Conservation (phyloP, 2,329 filamentous ascomycete species). For the Penicillium sp. region DNA sequence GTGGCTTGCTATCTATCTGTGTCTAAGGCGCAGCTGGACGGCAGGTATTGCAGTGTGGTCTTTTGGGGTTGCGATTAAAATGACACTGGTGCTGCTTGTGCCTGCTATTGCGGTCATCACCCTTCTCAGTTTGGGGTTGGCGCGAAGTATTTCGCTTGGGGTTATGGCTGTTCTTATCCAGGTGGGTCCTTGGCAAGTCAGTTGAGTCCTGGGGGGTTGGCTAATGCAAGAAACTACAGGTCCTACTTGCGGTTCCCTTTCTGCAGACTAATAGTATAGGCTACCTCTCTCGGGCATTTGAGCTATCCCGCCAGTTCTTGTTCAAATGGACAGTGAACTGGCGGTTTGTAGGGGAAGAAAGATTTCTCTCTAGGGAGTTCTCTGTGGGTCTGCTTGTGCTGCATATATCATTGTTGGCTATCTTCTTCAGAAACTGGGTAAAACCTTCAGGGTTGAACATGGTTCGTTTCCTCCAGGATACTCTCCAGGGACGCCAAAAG, state of each 20-base stretch:
- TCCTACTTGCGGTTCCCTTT: slow-evolving; percentile 65
- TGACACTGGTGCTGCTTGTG: slow-evolving; percentile 79
- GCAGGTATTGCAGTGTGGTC: slow-evolving; percentile 70
- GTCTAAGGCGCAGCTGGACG: slow-evolving; percentile 73
- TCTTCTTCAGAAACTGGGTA: slow-evolving; percentile 71
- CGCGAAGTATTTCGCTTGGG: slow-evolving; percentile 64
- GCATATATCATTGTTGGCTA: slow-evolving; percentile 63
- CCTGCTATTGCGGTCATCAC: slow-evolving; percentile 77
- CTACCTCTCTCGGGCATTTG: slow-evolving; percentile 81
- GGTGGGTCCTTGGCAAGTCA: slow-evolving; percentile 45
- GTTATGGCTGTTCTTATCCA: slow-evolving; percentile 76
- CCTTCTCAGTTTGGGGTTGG: slow-evolving; percentile 68
- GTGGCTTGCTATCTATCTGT: slow-evolving; percentile 74
- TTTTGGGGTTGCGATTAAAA: slow-evolving; percentile 85
- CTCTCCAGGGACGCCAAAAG: slow-evolving; percentile 54
- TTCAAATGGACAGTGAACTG: slow-evolving; percentile 99
- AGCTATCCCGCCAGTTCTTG: slow-evolving; percentile 84
- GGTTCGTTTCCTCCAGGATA: slow-evolving; percentile 52
- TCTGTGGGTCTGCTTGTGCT: slow-evolving; percentile 62
- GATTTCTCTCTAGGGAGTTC: slow-evolving; percentile 71
- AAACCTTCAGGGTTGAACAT: slow-evolving; percentile 62
- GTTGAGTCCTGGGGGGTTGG: not conserved
- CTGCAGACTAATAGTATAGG: slow-evolving; percentile 58
- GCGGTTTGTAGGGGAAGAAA: slow-evolving; percentile 84
- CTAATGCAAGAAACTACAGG: slow-evolving; percentile 32